phyloP scores from a whole-genome alignment of 805 yeast species.

The Pichia eremophila region DNA sequence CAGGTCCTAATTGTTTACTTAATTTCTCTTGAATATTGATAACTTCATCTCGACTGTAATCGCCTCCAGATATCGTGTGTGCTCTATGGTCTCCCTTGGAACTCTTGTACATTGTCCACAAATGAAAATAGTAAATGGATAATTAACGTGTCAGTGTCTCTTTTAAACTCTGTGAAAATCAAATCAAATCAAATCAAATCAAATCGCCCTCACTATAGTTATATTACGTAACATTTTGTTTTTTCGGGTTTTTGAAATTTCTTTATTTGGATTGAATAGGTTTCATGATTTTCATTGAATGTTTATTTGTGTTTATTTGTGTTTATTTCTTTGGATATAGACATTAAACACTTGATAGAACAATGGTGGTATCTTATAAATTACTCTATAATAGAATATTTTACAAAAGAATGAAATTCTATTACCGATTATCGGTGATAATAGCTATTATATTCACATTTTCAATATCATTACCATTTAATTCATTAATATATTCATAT shows the following conservation, averaged over 20 bases:
- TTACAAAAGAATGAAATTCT: constrained; percentile 21
- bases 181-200: too few relatives aligned
- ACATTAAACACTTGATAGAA: too few relatives aligned
- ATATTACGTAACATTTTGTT: too few relatives aligned
- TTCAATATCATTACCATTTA: constrained; percentile 16
- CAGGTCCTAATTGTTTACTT: constrained; percentile 54
- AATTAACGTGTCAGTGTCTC: too few relatives aligned
- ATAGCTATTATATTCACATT: constrained; percentile 15
- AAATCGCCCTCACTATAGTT: too few relatives aligned
- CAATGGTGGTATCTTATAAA: not conserved
- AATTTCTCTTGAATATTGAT: constrained; percentile 22
- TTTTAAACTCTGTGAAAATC: too few relatives aligned
- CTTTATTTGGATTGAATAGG: too few relatives aligned
- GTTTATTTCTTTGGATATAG: too few relatives aligned
- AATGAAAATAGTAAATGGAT: too few relatives aligned
- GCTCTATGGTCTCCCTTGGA: constrained; percentile 6
- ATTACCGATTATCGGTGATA: constrained; percentile 19
- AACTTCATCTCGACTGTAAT: constrained; percentile 21
- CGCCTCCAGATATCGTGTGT: not conserved
- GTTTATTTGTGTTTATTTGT: too few relatives aligned
- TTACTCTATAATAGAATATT: constrained; percentile 16
- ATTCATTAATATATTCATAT: constrained; percentile 13
- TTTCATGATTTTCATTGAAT: too few relatives aligned
- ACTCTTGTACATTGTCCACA: not conserved
- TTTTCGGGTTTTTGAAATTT: too few relatives aligned